Conservation (phyloP, 2,329 filamentous ascomycete species). For the Stylonectria norvegica region DNA sequence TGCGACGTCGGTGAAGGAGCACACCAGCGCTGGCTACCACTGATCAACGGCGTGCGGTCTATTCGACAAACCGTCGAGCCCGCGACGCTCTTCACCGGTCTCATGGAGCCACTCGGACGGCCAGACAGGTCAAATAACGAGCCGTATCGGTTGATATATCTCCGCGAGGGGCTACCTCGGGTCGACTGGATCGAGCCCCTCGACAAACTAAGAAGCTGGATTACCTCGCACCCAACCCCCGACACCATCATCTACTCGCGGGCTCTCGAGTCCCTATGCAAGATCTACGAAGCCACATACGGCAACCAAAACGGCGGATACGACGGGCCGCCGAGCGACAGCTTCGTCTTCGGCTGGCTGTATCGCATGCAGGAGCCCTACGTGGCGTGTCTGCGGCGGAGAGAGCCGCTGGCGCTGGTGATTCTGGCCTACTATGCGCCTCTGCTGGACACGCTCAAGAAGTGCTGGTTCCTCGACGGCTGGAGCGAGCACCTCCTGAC, state of each 20-base stretch:
- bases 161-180: conserved; percentile 18
- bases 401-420: conserved; percentile 26
- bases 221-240: conserved; percentile 21
- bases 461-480: conserved; percentile 22
- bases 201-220: conserved; percentile 20
- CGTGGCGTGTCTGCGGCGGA: conserved; percentile 24
- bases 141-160: conserved; percentile 20
- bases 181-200: conserved; percentile 22
- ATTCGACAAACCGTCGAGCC: conserved; percentile 26
- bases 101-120: conserved; percentile 23
- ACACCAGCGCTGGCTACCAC: conserved; percentile 23
- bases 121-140: conserved; percentile 10
- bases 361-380: conserved; percentile 28
- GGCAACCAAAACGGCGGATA: conserved; percentile 16
- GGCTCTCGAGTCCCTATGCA: conserved; percentile 18
- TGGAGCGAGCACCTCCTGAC: conserved; percentile 23
- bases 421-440: conserved; percentile 25
- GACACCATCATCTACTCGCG: conserved; percentile 25
- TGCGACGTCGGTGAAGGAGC: conserved; percentile 22
- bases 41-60: conserved; percentile 25
- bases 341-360: conserved; percentile 27
- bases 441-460: conserved; percentile 18
- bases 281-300: conserved; percentile 28
- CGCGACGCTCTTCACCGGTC: conserved; percentile 26
- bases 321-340: conserved; percentile 15